Evolutionary conservation across 768 basidiomycete genomes (phyloP), one percentile per base, ranked within the genome.

Genomic region (Austroboletus eburneus): DNA sequence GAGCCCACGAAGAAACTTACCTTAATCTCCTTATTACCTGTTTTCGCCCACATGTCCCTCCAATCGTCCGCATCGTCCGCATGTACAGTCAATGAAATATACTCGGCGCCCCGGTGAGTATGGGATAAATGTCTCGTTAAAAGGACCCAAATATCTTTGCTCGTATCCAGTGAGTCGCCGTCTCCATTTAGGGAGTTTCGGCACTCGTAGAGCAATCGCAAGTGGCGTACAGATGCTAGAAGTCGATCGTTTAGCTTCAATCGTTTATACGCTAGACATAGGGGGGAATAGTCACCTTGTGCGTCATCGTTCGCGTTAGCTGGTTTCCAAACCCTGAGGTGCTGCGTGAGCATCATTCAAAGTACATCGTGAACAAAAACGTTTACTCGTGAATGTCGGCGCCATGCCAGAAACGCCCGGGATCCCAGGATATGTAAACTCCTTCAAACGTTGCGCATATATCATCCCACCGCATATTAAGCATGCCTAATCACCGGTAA

Each of bases 401-500:
- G 2, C 52, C 50, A 23, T 72, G 65, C 3, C 69, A 52, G 68
- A 90, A 87, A 3, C 78, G 69, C 0, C 40, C 53, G 0, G 92
- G 89, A 62, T 92, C 75, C 95, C 95, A 98, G 59, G 87, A 95
- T 29, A 88, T 61, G 65, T 92, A 91, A 32, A 95, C 65, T 2
- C 86, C 80, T 29, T 90, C 83, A 52, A 97, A 97, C 0, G 78
- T 66, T 6, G 77, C 71, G 36, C 91, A 76, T 9, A 87, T 74
- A 32, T 83, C 79, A 14, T 85, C 77, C 93, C 93, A 97, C 0
- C 82, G 74, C 43, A 96, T 77, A 9, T 69, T 66, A 13, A 86
- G 66, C 21, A 70, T 63, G 43, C 74, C 78, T 82, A 36, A 5
- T 9, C 25, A 39, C 43, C 7, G 12, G 12, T 27, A 18, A 55